These are phyloP conservation scores for Suhomyces panamericanus DNA, from an alignment of 1,139 yeast species.

Conservation along the genomic window DNA sequence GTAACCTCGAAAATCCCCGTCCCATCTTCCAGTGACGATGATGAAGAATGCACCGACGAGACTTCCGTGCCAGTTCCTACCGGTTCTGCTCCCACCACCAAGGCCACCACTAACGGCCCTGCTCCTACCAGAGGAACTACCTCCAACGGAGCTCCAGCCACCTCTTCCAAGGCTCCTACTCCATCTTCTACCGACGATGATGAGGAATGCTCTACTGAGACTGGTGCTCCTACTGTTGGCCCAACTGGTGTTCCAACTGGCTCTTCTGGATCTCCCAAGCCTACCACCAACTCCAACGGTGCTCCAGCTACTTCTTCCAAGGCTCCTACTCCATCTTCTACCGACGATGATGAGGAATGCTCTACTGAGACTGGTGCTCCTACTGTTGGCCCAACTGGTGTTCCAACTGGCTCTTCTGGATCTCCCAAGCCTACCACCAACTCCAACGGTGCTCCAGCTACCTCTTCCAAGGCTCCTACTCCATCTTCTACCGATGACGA, in stretches of 20 bases:
- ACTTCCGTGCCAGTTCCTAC: background rate
- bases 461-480: constrained; percentile 3
- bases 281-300: constrained; percentile 2
- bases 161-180: constrained; percentile 3
- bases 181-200: background rate
- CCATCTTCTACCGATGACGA: background rate
- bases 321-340: background rate
- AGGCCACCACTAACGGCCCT: background rate
- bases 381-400: background rate
- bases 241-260: constrained; percentile 4
- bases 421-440: background rate
- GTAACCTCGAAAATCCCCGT: constrained; percentile 5
- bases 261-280: background rate
- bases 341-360: constrained; percentile 15
- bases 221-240: background rate
- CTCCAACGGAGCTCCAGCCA: background rate
- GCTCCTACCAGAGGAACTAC: background rate
- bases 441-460: background rate
- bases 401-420: too few species aligned
- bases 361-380: constrained; percentile 1
- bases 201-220: background rate
- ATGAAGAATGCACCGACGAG: constrained; percentile 9
- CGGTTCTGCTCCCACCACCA: background rate
- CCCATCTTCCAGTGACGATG: constrained; percentile 6
- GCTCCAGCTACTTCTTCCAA: background rate